Evolutionary conservation across 768 basidiomycete species (phyloP).

Genomic region (Leccinum longicurvipes): DNA sequence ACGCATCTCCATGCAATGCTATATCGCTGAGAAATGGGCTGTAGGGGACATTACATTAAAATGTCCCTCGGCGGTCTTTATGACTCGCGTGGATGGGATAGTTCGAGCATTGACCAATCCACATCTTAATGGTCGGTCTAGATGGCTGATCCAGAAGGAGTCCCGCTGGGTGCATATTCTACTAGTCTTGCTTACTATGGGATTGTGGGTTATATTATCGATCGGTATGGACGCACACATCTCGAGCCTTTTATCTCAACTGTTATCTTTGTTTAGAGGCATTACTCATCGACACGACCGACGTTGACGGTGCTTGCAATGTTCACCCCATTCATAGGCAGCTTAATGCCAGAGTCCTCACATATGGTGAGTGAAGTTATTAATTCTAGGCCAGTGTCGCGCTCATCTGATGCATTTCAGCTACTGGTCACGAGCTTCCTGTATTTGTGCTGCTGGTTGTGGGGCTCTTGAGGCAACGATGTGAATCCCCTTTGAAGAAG

Average conservation of each 20-base stretch:
- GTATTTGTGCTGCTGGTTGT: constrained; percentile 15
- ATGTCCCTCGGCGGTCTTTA: constrained; percentile 21
- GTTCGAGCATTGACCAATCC: background rate
- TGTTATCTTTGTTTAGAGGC: constrained; percentile 1
- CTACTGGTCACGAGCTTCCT: constrained; percentile 17
- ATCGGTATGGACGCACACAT: constrained; percentile 4
- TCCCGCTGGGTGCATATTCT: constrained; percentile 9
- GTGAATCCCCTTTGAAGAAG: constrained; percentile 12
- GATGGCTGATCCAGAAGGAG: constrained; percentile 28
- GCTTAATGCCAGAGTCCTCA: background rate
- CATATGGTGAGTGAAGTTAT: constrained; percentile 16
- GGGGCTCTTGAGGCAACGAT: constrained; percentile 12
- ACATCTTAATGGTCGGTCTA: background rate
- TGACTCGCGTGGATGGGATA: constrained; percentile 23
- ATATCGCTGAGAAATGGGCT: background rate
- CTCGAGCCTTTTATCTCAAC: background rate
- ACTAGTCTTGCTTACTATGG: constrained; percentile 12
- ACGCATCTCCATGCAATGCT: too few species aligned
- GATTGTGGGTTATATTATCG: constrained; percentile 17
- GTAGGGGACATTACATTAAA: constrained; percentile 4
- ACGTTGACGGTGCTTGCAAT: background rate
- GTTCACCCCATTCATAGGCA: background rate
- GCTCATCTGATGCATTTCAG: constrained; percentile 8
- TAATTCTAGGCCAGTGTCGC: background rate
- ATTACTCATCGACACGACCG: background rate